These are phyloP conservation scores for Spiraea crenata DNA, from an alignment of 331 rosid genomes.

Conservation along the genomic window DNA sequence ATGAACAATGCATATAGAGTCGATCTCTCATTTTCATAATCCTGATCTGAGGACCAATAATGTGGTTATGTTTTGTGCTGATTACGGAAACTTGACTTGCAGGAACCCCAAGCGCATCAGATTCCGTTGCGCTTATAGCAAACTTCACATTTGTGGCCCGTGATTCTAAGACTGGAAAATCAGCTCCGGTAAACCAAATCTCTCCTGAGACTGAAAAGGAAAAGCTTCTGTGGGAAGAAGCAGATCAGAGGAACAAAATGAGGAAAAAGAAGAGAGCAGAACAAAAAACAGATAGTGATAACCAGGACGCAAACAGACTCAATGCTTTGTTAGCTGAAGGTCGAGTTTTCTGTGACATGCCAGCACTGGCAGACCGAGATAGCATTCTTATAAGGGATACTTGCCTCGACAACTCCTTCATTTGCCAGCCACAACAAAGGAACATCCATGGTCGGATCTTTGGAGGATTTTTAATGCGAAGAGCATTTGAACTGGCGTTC, in stretches of 20 bases:
- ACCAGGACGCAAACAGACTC: slow-evolving; percentile 44
- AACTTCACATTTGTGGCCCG: slow-evolving; percentile 97
- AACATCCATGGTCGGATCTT: slow-evolving; percentile 89
- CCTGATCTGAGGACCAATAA: not conserved
- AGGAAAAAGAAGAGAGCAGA: slow-evolving; percentile 58
- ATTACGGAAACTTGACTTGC: slow-evolving; percentile 31
- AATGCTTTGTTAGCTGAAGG: slow-evolving; percentile 74
- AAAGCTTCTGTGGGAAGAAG: slow-evolving; percentile 71
- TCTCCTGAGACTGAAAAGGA: slow-evolving; percentile 69
- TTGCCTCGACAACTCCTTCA: slow-evolving; percentile 76
- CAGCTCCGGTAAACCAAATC: slow-evolving; percentile 67
- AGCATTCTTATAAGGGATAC: slow-evolving; percentile 83
- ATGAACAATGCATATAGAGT: too few relatives aligned
- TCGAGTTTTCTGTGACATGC: slow-evolving; percentile 82
- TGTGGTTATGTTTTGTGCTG: not conserved
- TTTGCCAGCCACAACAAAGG: slow-evolving; percentile 97
- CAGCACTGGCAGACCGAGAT: slow-evolving; percentile 90
- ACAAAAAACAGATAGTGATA: slow-evolving; percentile 34
- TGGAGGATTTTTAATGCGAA: slow-evolving; percentile 91
- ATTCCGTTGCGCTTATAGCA: slow-evolving; percentile 61
- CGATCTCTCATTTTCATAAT: not conserved
- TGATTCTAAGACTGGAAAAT: slow-evolving; percentile 70
- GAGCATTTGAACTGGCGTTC: slow-evolving; percentile 93
- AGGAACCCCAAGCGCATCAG: slow-evolving; percentile 39
- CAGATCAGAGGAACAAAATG: slow-evolving; percentile 67